These are phyloP conservation scores for Schizosaccharomyces osmophilus DNA, from an alignment of 805 yeast species.

Conservation along the genomic window DNA sequence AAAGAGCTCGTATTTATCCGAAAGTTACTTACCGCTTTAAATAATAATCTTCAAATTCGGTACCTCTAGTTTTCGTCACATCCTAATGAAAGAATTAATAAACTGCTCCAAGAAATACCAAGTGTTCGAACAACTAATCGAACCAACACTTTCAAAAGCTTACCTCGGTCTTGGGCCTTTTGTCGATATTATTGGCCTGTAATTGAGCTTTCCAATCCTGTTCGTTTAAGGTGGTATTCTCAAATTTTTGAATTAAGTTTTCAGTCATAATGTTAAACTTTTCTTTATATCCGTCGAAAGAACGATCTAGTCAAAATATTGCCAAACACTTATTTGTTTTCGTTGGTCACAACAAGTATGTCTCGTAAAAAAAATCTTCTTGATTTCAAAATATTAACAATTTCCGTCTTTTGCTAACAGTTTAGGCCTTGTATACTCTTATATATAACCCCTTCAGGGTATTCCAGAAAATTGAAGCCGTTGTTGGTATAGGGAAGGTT, in stretches of 20 bases:
- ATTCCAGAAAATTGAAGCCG: neutral
- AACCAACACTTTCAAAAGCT: neutral
- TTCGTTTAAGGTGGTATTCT: neutral
- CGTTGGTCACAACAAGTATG: too few species aligned
- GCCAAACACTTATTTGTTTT: too few species aligned
- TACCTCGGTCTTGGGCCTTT: neutral
- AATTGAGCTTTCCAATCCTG: neutral
- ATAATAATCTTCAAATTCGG: constrained; percentile 72
- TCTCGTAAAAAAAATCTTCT: too few species aligned
- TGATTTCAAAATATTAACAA: too few species aligned
- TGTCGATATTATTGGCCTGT: neutral
- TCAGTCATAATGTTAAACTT: neutral
- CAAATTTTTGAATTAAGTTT: neutral
- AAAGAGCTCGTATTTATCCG: neutral
- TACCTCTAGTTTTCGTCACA: constrained; percentile 75
- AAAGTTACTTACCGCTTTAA: constrained; percentile 24
- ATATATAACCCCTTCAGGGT: neutral
- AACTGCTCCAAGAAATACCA: neutral
- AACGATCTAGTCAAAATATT: too few species aligned
- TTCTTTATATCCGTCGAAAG: too few species aligned
- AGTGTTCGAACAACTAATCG: too few species aligned
- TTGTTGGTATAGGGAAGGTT: neutral
- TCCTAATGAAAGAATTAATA: constrained; percentile 18
- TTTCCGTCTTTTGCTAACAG: neutral
- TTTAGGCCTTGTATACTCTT: neutral